Base-by-base conservation (phyloP, 345 rosid genomes). In the Eucalyptus tenuipes region DNA sequence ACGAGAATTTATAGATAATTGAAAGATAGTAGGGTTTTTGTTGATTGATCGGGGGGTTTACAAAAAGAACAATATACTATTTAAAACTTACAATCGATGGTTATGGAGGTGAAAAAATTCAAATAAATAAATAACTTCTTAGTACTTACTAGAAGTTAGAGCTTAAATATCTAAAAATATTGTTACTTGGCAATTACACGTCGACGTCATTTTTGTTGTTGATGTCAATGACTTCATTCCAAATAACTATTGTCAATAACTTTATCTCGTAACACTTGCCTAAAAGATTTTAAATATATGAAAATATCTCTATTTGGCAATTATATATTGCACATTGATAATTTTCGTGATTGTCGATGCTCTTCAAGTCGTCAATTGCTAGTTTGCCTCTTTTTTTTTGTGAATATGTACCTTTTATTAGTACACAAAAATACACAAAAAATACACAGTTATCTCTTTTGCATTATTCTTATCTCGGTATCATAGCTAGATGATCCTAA, bases 301-400 rank as follows among this genome's bases (percentile, higher is more conserved):
- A 24, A 57, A 57, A 57, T 10, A 25, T 57, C n/a, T 24, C 13
- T 57, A 57, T 27, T 57, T 57, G 13, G n/a, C 14, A 59, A 1
- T 27, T 59, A 59, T 1, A 1, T 16, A 1, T 27, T 61, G n/a
- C 31, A 61, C 0, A 6, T 29, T 2, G 31, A 61, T 61, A 29
- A 29, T 29, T 1, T 61, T 29, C 68, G 2, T 13, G 33, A 61
- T 27, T 27, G 1, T 61, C 8, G 2, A 27, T 61, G 6, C 68
- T 61, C 33, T 61, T 61, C 16, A 61, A 29, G 33, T 13, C 29
- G 17, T 61, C 8, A 29, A 61, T 13, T 29, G 16, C 27, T 61
- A 52, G 0, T 52, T 52, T 7, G 57, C 24, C 57, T 0, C 13
- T 17, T 17, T n/a, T 55, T n/a, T 64, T 66, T 31, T 11, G 1